phyloP scores from a whole-genome alignment of 768 basidiomycete species.

The Agrocybe pediades region DNA sequence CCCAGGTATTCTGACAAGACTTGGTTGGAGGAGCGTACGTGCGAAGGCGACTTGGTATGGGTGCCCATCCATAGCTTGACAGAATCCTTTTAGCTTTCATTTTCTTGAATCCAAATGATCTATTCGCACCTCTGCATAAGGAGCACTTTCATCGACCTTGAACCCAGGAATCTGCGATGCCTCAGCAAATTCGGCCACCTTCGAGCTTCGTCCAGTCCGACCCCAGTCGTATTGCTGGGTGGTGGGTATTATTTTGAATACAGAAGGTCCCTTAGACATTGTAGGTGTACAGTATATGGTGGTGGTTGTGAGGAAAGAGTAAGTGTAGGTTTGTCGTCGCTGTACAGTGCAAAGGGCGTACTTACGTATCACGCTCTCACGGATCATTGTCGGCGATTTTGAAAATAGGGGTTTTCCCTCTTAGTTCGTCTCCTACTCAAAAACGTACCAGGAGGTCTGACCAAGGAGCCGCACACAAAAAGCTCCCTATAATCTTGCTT shows the following conservation, averaged over 20 bases:
- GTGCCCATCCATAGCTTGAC: slow-evolving; percentile 98
- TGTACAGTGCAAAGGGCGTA: not conserved
- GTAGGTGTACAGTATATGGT: not conserved
- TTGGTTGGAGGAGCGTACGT: slow-evolving; percentile 34
- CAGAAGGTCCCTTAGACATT: slow-evolving; percentile 19
- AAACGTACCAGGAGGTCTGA: too few relatives aligned
- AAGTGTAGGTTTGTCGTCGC: not conserved
- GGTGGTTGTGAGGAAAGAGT: not conserved
- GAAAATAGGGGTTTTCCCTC: too few relatives aligned
- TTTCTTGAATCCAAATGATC: not conserved
- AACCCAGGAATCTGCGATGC: slow-evolving; percentile 66
- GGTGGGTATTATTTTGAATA: slow-evolving; percentile 84
- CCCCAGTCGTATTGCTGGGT: slow-evolving; percentile 96
- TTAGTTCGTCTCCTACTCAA: too few relatives aligned
- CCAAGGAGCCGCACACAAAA: too few relatives aligned
- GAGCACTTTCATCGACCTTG: slow-evolving; percentile 63
- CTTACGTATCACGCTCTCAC: too few relatives aligned
- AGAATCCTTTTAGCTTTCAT: slow-evolving; percentile 9
- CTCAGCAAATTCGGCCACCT: slow-evolving; percentile 84
- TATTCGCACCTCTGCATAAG: slow-evolving; percentile 89
- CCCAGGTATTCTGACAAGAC: slow-evolving; percentile 63
- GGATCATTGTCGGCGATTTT: too few relatives aligned
- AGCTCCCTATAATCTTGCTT: too few relatives aligned
- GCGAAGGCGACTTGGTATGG: slow-evolving; percentile 68
- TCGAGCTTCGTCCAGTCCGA: slow-evolving; percentile 74